Evolutionary conservation across 495 filamentous ascomycete genomes (phyloP).

Genomic region (Xylaria curta): DNA sequence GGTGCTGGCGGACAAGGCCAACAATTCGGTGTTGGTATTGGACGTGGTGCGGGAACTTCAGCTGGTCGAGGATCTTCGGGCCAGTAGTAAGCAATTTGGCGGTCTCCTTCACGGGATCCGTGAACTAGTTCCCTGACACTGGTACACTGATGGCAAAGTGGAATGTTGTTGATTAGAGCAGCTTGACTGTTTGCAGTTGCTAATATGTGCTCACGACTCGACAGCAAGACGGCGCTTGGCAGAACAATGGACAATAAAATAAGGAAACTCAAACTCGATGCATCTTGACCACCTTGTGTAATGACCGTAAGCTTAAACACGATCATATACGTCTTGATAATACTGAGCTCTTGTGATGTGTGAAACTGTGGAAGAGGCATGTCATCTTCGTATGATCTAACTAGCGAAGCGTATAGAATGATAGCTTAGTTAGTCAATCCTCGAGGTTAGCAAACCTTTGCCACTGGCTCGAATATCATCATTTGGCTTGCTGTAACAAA

Average conservation of each 20-base stretch:
- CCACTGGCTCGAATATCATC: neutral
- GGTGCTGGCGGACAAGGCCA: neutral
- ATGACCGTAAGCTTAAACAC: neutral
- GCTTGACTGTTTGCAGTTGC: neutral
- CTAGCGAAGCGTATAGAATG: neutral
- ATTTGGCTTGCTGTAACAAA: neutral
- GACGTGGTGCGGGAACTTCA: neutral
- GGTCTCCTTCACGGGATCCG: too few species aligned
- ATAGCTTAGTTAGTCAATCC: too few species aligned
- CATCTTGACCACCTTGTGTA: neutral
- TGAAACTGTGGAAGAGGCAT: neutral
- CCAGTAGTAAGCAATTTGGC: neutral
- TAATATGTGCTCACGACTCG: neutral
- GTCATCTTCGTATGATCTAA: neutral
- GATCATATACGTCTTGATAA: neutral
- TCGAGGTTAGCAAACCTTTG: neutral
- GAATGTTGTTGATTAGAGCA: neutral
- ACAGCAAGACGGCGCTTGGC: neutral
- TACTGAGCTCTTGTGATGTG: neutral
- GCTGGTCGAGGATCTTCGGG: neutral
- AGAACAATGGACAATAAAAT: neutral
- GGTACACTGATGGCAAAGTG: neutral
- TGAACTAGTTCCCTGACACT: too few species aligned
- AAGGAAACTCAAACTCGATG: neutral
- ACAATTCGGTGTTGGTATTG: neutral